phyloP scores from a whole-genome alignment of 108 stramenopile genomes.

The Aureococcus anophagefferens region DNA sequence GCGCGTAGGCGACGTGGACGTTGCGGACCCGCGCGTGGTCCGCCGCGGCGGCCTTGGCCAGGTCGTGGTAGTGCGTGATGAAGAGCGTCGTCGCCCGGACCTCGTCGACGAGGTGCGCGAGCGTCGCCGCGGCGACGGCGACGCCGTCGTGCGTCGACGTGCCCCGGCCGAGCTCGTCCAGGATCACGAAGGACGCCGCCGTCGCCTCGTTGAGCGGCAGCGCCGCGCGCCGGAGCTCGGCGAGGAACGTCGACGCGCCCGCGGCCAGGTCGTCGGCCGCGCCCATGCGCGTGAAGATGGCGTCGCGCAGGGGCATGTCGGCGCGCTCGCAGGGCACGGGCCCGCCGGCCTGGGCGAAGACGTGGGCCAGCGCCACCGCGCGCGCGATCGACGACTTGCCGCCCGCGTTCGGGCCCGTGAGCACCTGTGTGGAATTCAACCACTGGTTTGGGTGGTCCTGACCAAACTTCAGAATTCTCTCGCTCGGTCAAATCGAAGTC shows the following conservation, averaged over 20 bases:
- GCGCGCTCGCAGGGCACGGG: slow-evolving; percentile 84
- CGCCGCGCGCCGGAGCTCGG: slow-evolving; percentile 93
- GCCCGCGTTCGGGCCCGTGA: slow-evolving; percentile 95
- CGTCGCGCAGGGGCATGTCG: slow-evolving; percentile 81
- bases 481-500: no score
- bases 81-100: slow-evolving; percentile 80
- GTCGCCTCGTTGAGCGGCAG: slow-evolving; percentile 87
- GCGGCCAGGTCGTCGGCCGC: slow-evolving; percentile 91
- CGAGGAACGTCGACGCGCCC: slow-evolving; percentile 97
- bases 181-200: slow-evolving; percentile 79
- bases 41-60: slow-evolving; percentile 83
- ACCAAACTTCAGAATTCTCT: no score
- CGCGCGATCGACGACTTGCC: slow-evolving; percentile 91
- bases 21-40: slow-evolving; percentile 50
- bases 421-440: no score
- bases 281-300: slow-evolving; percentile 97
- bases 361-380: slow-evolving; percentile 87
- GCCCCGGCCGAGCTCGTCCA: slow-evolving; percentile 94
- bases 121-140: slow-evolving; percentile 94
- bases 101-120: slow-evolving; percentile 76
- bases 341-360: slow-evolving; percentile 94
- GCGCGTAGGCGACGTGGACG: slow-evolving; percentile 95
- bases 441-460: no score
- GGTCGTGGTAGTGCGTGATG: slow-evolving; percentile 95
- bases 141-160: slow-evolving; percentile 98